These are phyloP conservation scores for Dipteronia sinensis DNA, from an alignment of 345 rosid species.

Conservation along the genomic window DNA sequence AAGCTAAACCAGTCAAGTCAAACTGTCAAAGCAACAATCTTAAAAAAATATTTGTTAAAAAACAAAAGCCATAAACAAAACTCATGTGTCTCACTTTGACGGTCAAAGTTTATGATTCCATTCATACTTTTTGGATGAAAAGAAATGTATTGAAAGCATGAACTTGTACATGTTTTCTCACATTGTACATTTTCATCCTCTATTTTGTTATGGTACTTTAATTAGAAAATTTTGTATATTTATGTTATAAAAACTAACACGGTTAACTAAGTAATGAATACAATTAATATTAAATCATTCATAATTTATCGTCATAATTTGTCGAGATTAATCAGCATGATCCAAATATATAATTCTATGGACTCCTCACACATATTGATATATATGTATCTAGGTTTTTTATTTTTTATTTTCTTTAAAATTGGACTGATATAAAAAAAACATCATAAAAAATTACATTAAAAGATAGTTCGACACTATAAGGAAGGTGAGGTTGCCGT, in stretches of 20 bases:
- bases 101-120: slow-evolving; percentile 3
- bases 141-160: background rate
- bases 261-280: no score
- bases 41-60: background rate
- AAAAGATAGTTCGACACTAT: no score
- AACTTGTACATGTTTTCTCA: background rate
- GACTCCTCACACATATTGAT: no score
- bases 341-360: no score
- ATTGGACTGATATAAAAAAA: no score
- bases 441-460: no score
- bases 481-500: background rate
- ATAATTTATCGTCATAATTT: no score
- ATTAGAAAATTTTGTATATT: background rate
- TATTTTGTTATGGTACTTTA: background rate
- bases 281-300: no score
- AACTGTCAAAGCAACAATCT: background rate
- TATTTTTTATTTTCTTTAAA: no score
- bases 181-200: background rate
- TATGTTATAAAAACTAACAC: background rate
- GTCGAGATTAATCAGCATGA: no score
- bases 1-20: background rate
- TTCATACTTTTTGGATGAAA: background rate
- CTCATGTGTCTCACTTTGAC: background rate
- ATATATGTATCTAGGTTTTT: no score
- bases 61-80: background rate